Base-by-base conservation (phyloP, 2,329 filamentous ascomycete species). In the Exophiala spinifera region DNA sequence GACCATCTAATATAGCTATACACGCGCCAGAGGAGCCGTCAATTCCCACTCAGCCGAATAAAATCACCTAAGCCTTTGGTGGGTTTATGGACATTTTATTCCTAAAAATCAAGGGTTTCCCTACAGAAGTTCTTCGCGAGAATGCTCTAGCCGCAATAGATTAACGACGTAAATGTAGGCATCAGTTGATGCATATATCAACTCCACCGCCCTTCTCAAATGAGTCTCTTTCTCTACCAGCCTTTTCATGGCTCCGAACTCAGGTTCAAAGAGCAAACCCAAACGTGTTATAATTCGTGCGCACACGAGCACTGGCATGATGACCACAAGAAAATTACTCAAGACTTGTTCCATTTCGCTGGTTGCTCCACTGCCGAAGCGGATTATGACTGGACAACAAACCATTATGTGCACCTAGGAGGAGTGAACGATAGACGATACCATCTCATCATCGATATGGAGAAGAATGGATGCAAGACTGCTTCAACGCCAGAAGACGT, bases 381-480 rank as follows among this genome's bases (percentile, higher is more conserved):
- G 39, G 39, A 43, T 11, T 43, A 43, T 15, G 39, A 43, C 19
- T 43, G 39, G 39, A 43, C 39, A 43, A 43, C 39, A 43, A 15
- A 43, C 39, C 39, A 43, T 10, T 43, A 43, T 15, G 39, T 43
- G 39, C 39, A 43, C 39, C 15, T 43, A 19, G 39, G 39, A 43
- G 39, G 39, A 15, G 39, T 43, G 39, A 43, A 43, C 39, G 39
- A 43, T 43, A 43, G 39, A 43, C 39, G 39, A 43, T 43, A 11
- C 19, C 39, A 43, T 19, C 3, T 43, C 13, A 19, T 43, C 39
- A 43, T 43, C 39, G 39, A 43, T 10, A 14, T 43, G 15, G 39
- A 43, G 15, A 43, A 43, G 39, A 43, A 43, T 43, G 39, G 13
- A 43, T 43, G 39, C 19, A 11, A 15, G 11, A 43, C 39, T 19